These are phyloP conservation scores for Aureobasidium sp. DNA, from an alignment of 2,329 filamentous ascomycete species.

Conservation along the genomic window DNA sequence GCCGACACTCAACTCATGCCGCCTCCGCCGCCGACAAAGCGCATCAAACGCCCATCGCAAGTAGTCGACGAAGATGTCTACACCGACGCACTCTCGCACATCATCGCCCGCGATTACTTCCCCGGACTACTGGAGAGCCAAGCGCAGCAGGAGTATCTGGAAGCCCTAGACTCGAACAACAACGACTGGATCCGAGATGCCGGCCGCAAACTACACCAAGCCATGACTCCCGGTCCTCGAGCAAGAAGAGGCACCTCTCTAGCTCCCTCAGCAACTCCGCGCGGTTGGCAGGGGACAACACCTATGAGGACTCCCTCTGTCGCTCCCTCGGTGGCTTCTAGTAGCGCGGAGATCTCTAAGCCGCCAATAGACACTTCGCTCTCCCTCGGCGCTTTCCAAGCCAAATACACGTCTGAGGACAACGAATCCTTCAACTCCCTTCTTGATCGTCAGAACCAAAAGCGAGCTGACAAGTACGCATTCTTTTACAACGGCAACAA, in stretches of 20 bases:
- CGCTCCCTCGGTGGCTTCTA: constrained; percentile 53
- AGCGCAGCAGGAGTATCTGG: constrained; percentile 91
- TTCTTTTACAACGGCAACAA: constrained; percentile 95
- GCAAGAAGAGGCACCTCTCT: constrained; percentile 43
- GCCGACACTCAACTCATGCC: constrained; percentile 83
- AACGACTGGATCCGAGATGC: constrained; percentile 88
- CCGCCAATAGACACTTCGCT: constrained; percentile 74
- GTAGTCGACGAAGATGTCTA: constrained; percentile 96
- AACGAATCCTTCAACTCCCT: constrained; percentile 97
- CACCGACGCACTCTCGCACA: constrained; percentile 88
- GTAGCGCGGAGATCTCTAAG: constrained; percentile 38
- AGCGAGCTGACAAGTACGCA: constrained; percentile 83
- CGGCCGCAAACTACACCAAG: constrained; percentile 66
- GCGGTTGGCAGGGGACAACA: constrained; percentile 74
- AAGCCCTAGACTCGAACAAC: constrained; percentile 90
- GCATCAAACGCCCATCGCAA: constrained; percentile 89
- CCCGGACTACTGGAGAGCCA: constrained; percentile 89
- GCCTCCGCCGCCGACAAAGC: constrained; percentile 84
- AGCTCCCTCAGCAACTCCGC: constrained; percentile 60
- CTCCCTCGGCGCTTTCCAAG: constrained; percentile 86
- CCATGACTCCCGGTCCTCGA: constrained; percentile 80
- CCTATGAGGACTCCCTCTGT: constrained; percentile 50
- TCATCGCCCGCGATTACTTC: constrained; percentile 98
- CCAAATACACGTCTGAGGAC: constrained; percentile 96
- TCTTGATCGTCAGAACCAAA: constrained; percentile 90